Evolutionary conservation across 257 asterid genomes (phyloP), one percentile per base, ranked within the genome.

Genomic region (Penstemon barbatus): DNA sequence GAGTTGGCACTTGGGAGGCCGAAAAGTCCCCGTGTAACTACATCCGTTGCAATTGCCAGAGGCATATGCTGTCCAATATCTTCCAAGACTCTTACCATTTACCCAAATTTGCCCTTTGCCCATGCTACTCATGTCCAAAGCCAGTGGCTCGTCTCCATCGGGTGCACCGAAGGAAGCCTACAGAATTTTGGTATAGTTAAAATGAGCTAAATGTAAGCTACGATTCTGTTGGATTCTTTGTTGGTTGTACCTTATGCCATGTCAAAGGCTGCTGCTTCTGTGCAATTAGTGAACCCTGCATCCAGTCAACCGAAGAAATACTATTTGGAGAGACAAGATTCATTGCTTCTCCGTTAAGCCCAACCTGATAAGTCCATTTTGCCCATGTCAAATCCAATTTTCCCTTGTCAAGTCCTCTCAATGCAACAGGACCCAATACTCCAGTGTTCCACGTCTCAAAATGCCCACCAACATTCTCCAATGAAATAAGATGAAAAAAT

Each of bases 41-140:
- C 97, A 88, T 46, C 77, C 87, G 0, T 79, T 83, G 88, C 98
- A 92, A 72, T 82, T 66, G 42, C 97, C 98, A 11, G 82, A 53
- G 68, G 96, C 97, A 59, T 55, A 71, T 4, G 88, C 85, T 8
- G 97, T 84, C 96, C 96, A 88, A 72, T 88, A 92, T 78, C 98
- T 78, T 67, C 98, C 96, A 8, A 92, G 80, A 69, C 96, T 88
- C 70, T 85, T 86, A 38, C 97, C 96, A 38, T 92, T 92, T 18
- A 90, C 82, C 98, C 98, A 92, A 5, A 92, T 73, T 76, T 89
- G 91, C 65, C 98, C 98, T 81, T 89, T 92, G 42, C 97, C 95
- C 97, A 92, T 89, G 79, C 96, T 88, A 60, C 83, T 75, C 96
- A 92, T 82, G 83, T 92, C 97, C 81, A 92, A 68, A 64, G 96